phyloP scores from a whole-genome alignment of 306 rosid species.

The Acmispon strigosus region DNA sequence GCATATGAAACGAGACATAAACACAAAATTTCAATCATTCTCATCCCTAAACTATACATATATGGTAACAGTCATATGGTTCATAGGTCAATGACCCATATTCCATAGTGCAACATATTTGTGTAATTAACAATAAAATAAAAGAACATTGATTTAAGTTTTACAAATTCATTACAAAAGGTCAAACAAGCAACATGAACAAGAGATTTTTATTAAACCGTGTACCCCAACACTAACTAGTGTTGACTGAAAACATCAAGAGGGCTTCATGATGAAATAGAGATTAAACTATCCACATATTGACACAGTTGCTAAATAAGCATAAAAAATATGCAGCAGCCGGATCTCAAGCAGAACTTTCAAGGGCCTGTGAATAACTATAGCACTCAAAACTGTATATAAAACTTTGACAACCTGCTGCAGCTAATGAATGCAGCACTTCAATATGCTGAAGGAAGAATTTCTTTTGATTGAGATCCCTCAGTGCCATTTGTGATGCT shows the following conservation, averaged over 20 bases:
- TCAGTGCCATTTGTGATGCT: conserved; percentile 33
- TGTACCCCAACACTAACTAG: not conserved
- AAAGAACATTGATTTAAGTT: not conserved
- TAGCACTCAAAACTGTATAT: not conserved
- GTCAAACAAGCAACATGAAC: not conserved
- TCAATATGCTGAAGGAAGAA: not conserved
- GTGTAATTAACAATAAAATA: not conserved
- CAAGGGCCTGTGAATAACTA: not conserved
- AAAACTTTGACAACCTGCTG: not conserved
- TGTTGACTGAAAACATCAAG: not conserved
- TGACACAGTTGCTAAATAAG: not conserved
- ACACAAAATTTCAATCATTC: too few relatives aligned
- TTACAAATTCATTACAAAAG: not conserved
- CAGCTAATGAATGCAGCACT: not conserved
- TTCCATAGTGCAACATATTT: not conserved
- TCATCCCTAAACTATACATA: too few relatives aligned
- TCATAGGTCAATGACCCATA: not conserved
- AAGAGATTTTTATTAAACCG: not conserved
- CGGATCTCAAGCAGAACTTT: not conserved
- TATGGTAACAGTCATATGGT: not conserved
- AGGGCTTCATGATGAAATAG: not conserved
- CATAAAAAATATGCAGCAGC: conserved; percentile 18
- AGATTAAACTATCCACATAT: not conserved
- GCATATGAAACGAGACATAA: too few relatives aligned
- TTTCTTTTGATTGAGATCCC: conserved; percentile 11